These are phyloP conservation scores for Penicillium cosmopolitanum DNA, from an alignment of 495 filamentous ascomycete species.

Conservation along the genomic window DNA sequence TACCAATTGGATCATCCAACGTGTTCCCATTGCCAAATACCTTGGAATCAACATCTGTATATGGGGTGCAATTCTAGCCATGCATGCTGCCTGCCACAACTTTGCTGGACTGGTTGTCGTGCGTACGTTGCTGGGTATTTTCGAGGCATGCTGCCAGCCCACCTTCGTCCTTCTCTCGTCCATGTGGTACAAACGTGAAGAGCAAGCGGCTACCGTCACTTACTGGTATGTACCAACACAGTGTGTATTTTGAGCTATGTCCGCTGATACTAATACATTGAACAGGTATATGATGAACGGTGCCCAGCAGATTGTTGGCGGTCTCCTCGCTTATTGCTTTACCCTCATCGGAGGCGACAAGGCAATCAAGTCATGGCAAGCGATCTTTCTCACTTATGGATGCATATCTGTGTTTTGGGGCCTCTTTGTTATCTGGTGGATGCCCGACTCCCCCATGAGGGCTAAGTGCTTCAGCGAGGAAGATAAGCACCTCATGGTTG, in stretches of 20 bases:
- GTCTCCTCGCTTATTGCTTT: conserved; percentile 62
- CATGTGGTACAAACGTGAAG: conserved; percentile 75
- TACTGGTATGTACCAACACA: conserved; percentile 57
- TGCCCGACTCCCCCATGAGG: conserved; percentile 56
- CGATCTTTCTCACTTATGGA: conserved; percentile 63
- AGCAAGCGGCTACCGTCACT: conserved; percentile 65
- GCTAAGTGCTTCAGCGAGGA: conserved; percentile 53
- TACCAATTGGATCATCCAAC: conserved; percentile 60
- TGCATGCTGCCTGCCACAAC: conserved; percentile 60
- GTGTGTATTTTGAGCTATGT: not conserved
- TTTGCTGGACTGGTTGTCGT: conserved; percentile 60
- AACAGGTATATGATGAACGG: conserved; percentile 68
- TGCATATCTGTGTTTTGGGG: conserved; percentile 56
- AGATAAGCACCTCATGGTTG: conserved; percentile 53
- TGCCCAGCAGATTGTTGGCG: conserved; percentile 58
- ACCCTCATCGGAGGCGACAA: conserved; percentile 49
- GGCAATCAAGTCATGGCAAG: conserved; percentile 57
- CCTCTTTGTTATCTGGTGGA: conserved; percentile 47
- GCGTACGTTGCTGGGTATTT: conserved; percentile 67
- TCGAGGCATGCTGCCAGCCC: conserved; percentile 69
- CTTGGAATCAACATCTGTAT: conserved; percentile 63
- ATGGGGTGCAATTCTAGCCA: conserved; percentile 61
- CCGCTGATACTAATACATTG: conserved; percentile 7
- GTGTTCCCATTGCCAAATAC: conserved; percentile 64
- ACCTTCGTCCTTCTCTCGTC: conserved; percentile 60